Evolutionary conservation across 2,329 filamentous ascomycete species (phyloP).

Genomic region (Penicillium sp.): DNA sequence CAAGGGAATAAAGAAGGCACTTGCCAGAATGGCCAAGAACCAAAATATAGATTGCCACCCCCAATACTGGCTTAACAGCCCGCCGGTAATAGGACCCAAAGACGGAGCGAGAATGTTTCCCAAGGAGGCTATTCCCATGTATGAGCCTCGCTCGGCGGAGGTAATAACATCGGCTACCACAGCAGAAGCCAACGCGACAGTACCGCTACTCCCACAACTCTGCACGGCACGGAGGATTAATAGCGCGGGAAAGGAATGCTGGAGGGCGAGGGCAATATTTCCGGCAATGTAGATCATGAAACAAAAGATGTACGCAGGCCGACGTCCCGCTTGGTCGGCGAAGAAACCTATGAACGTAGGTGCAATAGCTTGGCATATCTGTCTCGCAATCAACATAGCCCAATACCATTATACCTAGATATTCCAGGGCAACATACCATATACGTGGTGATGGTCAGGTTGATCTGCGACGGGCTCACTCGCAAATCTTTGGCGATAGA

Average conservation of each 20-base stretch:
- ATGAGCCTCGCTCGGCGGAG: conserved; percentile 38
- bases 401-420: too few species aligned
- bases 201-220: conserved; percentile 41
- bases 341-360: conserved; percentile 47
- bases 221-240: conserved; percentile 37
- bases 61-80: conserved; percentile 43
- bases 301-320: conserved; percentile 46
- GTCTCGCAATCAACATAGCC: neutral
- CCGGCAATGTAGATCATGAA: conserved; percentile 42
- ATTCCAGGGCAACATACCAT: conserved; percentile 20
- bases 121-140: conserved; percentile 36
- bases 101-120: conserved; percentile 42
- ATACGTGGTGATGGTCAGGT: conserved; percentile 34
- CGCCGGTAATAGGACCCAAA: conserved; percentile 51
- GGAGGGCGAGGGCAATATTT: conserved; percentile 40
- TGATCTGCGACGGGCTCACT: conserved; percentile 15
- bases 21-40: conserved; percentile 46
- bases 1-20: conserved; percentile 22
- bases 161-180: conserved; percentile 42
- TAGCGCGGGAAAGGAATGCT: conserved; percentile 36
- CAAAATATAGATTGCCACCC: conserved; percentile 53
- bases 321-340: conserved; percentile 45
- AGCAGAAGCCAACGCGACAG: conserved; percentile 39
- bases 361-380: conserved; percentile 49
- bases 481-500: conserved; percentile 27